These are phyloP conservation scores for Spizellomyces punctatus DNA, from an alignment of 192 early-diverging fungal species.

Conservation along the genomic window DNA sequence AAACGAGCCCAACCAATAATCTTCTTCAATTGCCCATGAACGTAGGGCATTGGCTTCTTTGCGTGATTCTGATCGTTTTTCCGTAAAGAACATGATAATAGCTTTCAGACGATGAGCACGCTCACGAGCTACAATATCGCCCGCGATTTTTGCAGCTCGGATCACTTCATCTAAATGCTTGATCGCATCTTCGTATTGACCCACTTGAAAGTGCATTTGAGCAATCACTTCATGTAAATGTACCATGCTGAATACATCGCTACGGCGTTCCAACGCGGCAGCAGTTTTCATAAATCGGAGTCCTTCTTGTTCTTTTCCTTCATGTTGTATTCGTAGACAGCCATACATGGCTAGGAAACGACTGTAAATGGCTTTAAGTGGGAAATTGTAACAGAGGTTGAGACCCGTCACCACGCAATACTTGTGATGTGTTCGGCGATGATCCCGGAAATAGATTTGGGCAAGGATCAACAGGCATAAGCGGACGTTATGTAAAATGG, in stretches of 20 bases:
- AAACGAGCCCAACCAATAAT: neutral
- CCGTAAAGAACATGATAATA: slow-evolving; percentile 25
- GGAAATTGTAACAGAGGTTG: slow-evolving; percentile 47
- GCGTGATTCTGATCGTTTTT: slow-evolving; percentile 20
- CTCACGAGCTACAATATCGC: slow-evolving; percentile 33
- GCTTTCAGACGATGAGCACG: slow-evolving; percentile 38
- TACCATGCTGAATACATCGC: neutral
- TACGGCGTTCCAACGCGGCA: neutral
- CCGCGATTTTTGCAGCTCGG: slow-evolving; percentile 23
- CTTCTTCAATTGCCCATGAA: slow-evolving; percentile 37
- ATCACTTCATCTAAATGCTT: neutral
- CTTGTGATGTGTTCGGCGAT: slow-evolving; percentile 10
- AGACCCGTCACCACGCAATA: slow-evolving; percentile 42
- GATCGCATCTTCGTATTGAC: neutral
- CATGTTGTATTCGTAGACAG: neutral
- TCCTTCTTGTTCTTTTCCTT: neutral
- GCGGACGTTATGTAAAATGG: slow-evolving; percentile 29
- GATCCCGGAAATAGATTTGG: slow-evolving; percentile 35
- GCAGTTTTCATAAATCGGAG: neutral
- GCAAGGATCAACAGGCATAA: slow-evolving; percentile 36
- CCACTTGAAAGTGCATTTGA: neutral
- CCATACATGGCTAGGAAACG: slow-evolving; percentile 41
- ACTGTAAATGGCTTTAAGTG: slow-evolving; percentile 39
- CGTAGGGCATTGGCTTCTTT: slow-evolving; percentile 30
- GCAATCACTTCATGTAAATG: neutral